Evolutionary conservation across 2,329 filamentous ascomycete genomes (phyloP).

Genomic region (Aspergillus awamori): DNA sequence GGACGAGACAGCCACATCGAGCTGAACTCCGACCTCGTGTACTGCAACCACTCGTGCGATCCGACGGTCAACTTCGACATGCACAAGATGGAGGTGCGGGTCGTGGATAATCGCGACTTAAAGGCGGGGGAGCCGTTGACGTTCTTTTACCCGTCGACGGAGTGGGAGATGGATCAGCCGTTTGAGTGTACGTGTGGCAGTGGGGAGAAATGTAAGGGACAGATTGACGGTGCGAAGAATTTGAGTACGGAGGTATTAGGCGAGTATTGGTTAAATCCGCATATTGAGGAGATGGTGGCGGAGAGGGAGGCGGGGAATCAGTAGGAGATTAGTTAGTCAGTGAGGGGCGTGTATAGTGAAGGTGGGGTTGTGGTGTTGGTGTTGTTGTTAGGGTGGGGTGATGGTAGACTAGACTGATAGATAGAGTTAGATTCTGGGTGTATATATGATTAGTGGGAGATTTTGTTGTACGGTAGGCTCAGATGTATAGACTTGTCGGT

Average conservation of each 20-base stretch:
- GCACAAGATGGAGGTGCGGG: conserved; percentile 43
- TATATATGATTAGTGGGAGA: background rate
- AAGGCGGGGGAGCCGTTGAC: conserved; percentile 47
- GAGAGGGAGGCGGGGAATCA: conserved; percentile 16
- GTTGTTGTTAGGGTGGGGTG: background rate
- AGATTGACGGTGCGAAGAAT: conserved; percentile 44
- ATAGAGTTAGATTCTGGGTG: background rate
- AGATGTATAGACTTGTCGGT: no score
- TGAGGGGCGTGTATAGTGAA: background rate
- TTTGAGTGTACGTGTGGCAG: conserved; percentile 51
- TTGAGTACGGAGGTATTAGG: conserved; percentile 37
- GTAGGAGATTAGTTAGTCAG: background rate
- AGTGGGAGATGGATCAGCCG: conserved; percentile 53
- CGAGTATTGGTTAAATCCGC: conserved; percentile 48
- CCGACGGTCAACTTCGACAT: conserved; percentile 60
- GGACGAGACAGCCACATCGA: conserved; percentile 56
- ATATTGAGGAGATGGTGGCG: conserved; percentile 40
- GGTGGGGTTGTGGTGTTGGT: background rate
- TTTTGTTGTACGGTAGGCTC: no score
- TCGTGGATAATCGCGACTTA: conserved; percentile 43
- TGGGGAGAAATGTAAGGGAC: conserved; percentile 39
- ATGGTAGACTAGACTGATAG: background rate
- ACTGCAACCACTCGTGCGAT: conserved; percentile 59
- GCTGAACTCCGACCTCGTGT: conserved; percentile 60
- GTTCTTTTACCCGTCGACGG: conserved; percentile 55